Evolutionary conservation across 2,329 filamentous ascomycete species (phyloP).

Genomic region (Hypocrella siamensis): DNA sequence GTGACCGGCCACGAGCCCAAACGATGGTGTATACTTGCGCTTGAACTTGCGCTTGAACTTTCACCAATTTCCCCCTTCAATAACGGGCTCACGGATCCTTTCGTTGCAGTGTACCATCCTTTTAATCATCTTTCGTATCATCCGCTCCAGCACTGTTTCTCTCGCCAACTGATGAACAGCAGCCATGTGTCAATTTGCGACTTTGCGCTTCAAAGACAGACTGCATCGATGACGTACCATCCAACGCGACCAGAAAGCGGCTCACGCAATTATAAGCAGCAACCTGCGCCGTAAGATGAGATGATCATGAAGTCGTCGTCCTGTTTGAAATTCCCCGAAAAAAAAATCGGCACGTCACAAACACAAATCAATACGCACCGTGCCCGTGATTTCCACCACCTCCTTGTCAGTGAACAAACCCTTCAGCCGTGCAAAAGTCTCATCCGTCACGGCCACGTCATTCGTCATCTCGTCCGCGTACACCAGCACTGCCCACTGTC

Average conservation of each 20-base stretch:
- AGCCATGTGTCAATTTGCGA: too few relatives aligned
- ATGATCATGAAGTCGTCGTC: too few relatives aligned
- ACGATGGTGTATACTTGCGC: too few relatives aligned
- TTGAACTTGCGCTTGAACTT: too few relatives aligned
- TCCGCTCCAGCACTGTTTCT: conserved; percentile 36
- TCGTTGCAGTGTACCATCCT: neutral
- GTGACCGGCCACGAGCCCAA: too few relatives aligned
- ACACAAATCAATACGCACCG: conserved; percentile 26
- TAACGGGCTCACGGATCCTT: too few relatives aligned
- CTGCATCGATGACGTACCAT: conserved; percentile 37
- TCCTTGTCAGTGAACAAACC: conserved; percentile 50
- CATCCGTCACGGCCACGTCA: conserved; percentile 52
- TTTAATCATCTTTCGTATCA: conserved; percentile 19
- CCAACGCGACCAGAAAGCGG: conserved; percentile 66
- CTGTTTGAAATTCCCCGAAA: too few relatives aligned
- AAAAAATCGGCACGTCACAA: too few relatives aligned
- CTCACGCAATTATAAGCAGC: conserved; percentile 78
- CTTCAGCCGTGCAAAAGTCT: conserved; percentile 49
- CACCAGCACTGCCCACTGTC: conserved; percentile 51
- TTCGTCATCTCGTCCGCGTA: conserved; percentile 79
- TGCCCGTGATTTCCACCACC: conserved; percentile 68
- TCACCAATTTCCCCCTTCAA: too few relatives aligned
- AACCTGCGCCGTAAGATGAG: conserved; percentile 14
- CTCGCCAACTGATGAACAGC: conserved; percentile 46
- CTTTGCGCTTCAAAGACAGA: too few relatives aligned